A percentile compares a stretch with the other conserved stretches of the same genome.
These are phyloP conservation scores for Gracilaria domingensis DNA, from an alignment of 23 red algal species.

Conservation along the genomic window DNA sequence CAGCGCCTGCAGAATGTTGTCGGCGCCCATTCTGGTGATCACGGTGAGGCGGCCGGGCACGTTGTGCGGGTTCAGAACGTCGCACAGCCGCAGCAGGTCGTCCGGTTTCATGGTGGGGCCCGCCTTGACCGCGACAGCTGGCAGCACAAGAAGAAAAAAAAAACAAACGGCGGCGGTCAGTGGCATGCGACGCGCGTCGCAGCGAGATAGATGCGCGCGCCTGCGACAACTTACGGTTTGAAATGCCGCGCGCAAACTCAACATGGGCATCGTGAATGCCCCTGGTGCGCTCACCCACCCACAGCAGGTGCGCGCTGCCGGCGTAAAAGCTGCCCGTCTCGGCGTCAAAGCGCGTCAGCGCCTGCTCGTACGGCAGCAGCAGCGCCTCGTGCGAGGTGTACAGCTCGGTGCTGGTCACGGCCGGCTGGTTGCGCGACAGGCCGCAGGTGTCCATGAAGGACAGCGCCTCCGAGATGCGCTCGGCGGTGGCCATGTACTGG, in stretches of 20 bases:
- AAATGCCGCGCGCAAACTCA: conserved; percentile 93
- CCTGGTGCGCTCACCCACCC: conserved; percentile 97
- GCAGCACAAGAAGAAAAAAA: not conserved
- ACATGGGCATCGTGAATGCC: conserved; percentile 95
- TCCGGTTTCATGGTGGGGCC: conserved; percentile 87
- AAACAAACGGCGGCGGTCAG: no score
- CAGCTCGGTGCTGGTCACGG: conserved; percentile 75
- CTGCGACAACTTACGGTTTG: conserved; percentile 89
- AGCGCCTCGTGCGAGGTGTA: conserved; percentile 97
- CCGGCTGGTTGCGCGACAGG: conserved; percentile 44
- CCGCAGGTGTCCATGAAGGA: conserved; percentile 95
- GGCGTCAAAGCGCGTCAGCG: conserved; percentile 74
- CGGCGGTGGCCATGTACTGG: conserved; percentile 83
- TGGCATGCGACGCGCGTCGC: no score
- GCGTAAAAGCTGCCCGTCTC: conserved; percentile 87
- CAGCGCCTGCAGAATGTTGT: conserved; percentile 83
- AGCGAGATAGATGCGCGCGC: no score
- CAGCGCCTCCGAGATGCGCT: conserved; percentile 82
- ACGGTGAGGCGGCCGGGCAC: conserved; percentile 94
- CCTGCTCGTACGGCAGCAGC: conserved; percentile 96
- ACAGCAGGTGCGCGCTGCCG: conserved; percentile 93
- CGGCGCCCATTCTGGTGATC: conserved; percentile 95
- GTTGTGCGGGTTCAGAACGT: conserved; percentile 94
- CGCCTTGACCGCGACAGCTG: conserved; percentile 81
- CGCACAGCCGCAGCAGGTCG: conserved; percentile 90